phyloP scores from a whole-genome alignment of 768 basidiomycete genomes.

The Hemileccinum impolitum region DNA sequence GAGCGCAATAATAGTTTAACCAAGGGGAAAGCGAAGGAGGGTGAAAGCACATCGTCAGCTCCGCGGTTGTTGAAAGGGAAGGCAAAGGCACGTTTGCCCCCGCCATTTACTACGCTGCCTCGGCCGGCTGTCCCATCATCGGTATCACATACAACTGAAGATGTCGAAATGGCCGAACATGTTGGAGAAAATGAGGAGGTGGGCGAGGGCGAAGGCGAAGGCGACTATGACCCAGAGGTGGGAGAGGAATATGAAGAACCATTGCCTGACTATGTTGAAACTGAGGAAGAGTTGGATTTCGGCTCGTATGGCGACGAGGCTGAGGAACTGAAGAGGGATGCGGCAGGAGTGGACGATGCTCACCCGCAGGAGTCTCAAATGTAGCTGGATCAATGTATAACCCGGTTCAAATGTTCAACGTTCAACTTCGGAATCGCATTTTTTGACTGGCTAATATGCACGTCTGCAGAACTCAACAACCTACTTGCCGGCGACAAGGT shows the following conservation, averaged over 20 bases:
- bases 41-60: conserved; percentile 30
- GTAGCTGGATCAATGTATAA: not conserved
- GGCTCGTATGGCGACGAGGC: conserved; percentile 39
- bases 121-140: conserved; percentile 28
- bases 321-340: conserved; percentile 41
- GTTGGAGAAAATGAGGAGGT: conserved; percentile 28
- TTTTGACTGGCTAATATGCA: no score
- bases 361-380: conserved; percentile 7
- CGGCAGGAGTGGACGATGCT: conserved; percentile 34
- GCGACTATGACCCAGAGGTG: conserved; percentile 23
- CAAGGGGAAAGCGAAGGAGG: conserved; percentile 32
- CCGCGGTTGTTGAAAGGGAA: conserved; percentile 27
- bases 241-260: conserved; percentile 24
- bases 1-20: conserved; percentile 23
- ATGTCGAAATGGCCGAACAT: conserved; percentile 20
- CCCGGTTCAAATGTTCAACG: no score
- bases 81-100: conserved; percentile 27
- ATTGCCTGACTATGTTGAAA: conserved; percentile 29
- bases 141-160: conserved; percentile 23
- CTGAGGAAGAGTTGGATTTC: conserved; percentile 40
- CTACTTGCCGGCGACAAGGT: no score
- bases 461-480: no score
- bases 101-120: conserved; percentile 31
- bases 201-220: conserved; percentile 34
- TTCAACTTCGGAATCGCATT: no score